A percentile compares a stretch with the other conserved stretches of the same genome.
phyloP scores from a whole-genome alignment of 75 land plant genomes.

The Larix kaempferi region DNA sequence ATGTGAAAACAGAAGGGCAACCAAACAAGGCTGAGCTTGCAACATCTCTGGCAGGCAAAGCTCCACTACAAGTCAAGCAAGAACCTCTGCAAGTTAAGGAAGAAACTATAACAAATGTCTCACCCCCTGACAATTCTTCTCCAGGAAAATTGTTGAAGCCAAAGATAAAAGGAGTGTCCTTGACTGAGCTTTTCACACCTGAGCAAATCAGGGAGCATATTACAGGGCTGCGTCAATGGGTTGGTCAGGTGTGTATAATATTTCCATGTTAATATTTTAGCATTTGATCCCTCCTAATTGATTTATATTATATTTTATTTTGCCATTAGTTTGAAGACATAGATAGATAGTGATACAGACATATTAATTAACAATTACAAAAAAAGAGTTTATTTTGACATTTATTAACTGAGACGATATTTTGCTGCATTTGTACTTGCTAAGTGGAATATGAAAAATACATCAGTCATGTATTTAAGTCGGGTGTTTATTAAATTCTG shows the following conservation, averaged over 20 bases:
- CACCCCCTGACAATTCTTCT: constrained; percentile 23
- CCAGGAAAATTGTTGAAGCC: constrained; percentile 78
- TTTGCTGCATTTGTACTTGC: too few relatives aligned
- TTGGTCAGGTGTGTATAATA: constrained; percentile 74
- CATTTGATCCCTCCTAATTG: background rate
- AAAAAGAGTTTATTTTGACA: background rate
- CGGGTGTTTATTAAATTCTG: background rate
- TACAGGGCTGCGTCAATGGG: constrained; percentile 85
- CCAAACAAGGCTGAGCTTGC: constrained; percentile 23
- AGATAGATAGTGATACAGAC: background rate
- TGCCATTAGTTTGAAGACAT: background rate
- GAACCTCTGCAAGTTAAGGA: constrained; percentile 28
- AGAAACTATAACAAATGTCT: constrained; percentile 9
- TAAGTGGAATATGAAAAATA: too few relatives aligned
- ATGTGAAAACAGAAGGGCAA: background rate
- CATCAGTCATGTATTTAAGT: too few relatives aligned
- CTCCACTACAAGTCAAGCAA: constrained; percentile 13
- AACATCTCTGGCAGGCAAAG: constrained; percentile 10
- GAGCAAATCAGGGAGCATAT: constrained; percentile 96
- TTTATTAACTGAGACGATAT: too few relatives aligned
- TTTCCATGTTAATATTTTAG: background rate
- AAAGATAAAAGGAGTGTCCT: constrained; percentile 84
- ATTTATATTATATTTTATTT: background rate
- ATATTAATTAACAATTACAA: background rate
- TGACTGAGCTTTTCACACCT: constrained; percentile 94